phyloP scores from a whole-genome alignment of 495 filamentous ascomycete genomes.

The Copromyces sp. region DNA sequence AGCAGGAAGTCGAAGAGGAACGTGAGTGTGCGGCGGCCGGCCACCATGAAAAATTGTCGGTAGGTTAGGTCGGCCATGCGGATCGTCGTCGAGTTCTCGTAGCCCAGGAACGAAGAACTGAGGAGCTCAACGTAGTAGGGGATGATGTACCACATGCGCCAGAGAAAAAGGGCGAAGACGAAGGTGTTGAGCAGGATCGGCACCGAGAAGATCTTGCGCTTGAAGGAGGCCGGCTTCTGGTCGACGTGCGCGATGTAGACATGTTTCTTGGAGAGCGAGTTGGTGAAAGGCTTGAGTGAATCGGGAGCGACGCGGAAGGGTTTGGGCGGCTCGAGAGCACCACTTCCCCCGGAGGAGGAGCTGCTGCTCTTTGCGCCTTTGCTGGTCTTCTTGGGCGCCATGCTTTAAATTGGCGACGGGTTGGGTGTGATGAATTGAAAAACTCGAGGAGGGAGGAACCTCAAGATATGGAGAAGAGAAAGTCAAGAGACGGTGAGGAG shows the following conservation, averaged over 20 bases:
- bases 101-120: constrained; percentile 44
- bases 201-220: constrained; percentile 65
- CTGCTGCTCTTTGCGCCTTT: constrained; percentile 1
- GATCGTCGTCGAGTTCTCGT: constrained; percentile 48
- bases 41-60: constrained; percentile 35
- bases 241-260: constrained; percentile 79
- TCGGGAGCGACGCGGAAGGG: constrained; percentile 56
- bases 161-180: constrained; percentile 47
- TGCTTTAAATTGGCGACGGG: neutral
- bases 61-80: constrained; percentile 42
- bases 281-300: constrained; percentile 49
- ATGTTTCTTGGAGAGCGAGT: constrained; percentile 47
- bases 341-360: constrained; percentile 6
- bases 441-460: neutral
- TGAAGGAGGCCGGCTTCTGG: constrained; percentile 48
- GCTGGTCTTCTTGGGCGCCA: constrained; percentile 16
- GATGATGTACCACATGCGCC: constrained; percentile 48
- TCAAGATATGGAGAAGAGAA: neutral
- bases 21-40: constrained; percentile 43
- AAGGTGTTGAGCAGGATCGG: constrained; percentile 58
- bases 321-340: constrained; percentile 29
- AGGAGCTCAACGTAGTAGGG: constrained; percentile 59
- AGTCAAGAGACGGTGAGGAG: neutral
- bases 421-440: neutral
- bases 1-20: constrained; percentile 66